phyloP scores from a whole-genome alignment of 2,329 filamentous ascomycete species.

The Diaporthe capsici region DNA sequence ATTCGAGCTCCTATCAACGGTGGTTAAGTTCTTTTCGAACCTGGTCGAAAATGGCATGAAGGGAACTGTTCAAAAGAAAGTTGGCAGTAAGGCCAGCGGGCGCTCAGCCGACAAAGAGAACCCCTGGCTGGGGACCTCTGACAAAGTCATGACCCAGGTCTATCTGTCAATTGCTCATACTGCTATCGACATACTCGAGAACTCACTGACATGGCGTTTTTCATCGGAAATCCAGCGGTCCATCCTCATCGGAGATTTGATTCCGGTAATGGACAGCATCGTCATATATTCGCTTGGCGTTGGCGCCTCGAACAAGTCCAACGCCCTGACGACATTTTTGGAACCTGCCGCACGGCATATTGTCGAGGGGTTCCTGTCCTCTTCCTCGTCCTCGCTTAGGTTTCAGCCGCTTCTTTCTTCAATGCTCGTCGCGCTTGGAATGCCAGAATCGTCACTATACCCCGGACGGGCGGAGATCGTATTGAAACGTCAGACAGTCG shows the following conservation, averaged over 20 bases:
- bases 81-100: constrained; percentile 62
- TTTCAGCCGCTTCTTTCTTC: constrained; percentile 83
- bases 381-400: constrained; percentile 77
- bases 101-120: constrained; percentile 64
- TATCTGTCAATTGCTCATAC: constrained; percentile 81
- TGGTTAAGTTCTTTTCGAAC: constrained; percentile 79
- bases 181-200: constrained; percentile 87
- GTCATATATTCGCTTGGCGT: constrained; percentile 82
- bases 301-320: constrained; percentile 57
- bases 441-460: constrained; percentile 74
- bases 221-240: constrained; percentile 76
- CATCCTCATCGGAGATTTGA: constrained; percentile 76
- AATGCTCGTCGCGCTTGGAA: constrained; percentile 73
- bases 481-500: constrained; percentile 73
- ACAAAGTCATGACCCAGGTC: constrained; percentile 81
- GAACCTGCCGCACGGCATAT: constrained; percentile 82
- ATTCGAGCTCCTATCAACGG: constrained; percentile 83
- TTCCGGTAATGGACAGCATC: constrained; percentile 79
- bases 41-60: constrained; percentile 82
- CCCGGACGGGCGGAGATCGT: constrained; percentile 67
- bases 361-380: constrained; percentile 81
- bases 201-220: constrained; percentile 89
- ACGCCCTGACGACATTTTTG: constrained; percentile 70
- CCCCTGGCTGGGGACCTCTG: constrained; percentile 80
- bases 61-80: constrained; percentile 77